Evolutionary conservation across 345 rosid genomes (phyloP).

Genomic region (Nephelium lappaceum): DNA sequence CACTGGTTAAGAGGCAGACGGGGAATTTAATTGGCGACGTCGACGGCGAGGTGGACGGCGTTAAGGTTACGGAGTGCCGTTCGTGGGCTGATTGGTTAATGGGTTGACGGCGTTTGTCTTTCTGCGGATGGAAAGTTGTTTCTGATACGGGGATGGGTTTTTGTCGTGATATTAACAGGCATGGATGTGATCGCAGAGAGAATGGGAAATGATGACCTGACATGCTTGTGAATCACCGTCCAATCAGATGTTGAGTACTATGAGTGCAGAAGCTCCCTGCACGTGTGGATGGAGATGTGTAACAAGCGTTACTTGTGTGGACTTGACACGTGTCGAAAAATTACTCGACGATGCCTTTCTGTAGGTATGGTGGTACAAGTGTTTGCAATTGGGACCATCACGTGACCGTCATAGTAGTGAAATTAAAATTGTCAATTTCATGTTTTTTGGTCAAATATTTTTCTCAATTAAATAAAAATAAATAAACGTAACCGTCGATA

Average conservation of each 20-base stretch:
- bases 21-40: not conserved
- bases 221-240: not conserved
- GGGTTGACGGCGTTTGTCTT: constrained; percentile 27
- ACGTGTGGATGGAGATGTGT: not conserved
- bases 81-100: not conserved
- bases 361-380: too few species aligned
- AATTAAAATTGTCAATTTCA: too few species aligned
- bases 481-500: too few species aligned
- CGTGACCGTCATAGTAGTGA: not conserved
- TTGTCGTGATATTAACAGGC: constrained; percentile 51
- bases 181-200: constrained; percentile 23
- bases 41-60: constrained; percentile 14
- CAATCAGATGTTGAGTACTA: constrained; percentile 1
- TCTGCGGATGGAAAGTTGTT: constrained; percentile 39
- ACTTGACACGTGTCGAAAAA: not conserved
- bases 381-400: not conserved
- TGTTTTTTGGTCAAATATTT: too few species aligned
- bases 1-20: constrained; percentile 24
- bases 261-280: not conserved
- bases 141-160: constrained; percentile 37
- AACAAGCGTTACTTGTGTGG: not conserved
- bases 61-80: not conserved
- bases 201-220: not conserved
- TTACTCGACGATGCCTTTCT: not conserved
- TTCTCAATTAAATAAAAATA: too few species aligned